Evolutionary conservation across 2,329 filamentous ascomycete genomes (phyloP), one percentile per base, ranked within the genome.

Genomic region (Curvularia verruculosa): DNA sequence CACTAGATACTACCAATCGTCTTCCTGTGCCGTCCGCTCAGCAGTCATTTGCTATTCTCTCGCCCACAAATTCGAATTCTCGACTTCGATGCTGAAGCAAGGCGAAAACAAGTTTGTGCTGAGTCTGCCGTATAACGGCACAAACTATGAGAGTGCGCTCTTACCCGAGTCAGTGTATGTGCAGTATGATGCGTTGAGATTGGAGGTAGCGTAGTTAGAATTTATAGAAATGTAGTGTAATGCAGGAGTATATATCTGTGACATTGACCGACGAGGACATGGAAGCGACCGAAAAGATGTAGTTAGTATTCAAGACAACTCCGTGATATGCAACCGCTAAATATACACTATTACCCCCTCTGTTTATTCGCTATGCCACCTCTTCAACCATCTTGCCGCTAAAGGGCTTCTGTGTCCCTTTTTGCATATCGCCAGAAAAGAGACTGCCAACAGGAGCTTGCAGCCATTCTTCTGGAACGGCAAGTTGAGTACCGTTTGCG

Each of bases 381-480:
- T 77, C 73, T 34, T 75, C 73, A 0, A 77, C 73, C 74, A 77
- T 77, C 13, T 68, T 59, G 7, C 73, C 72, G 18, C 59, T 64
- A 49, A 69, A 75, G 5, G 71, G 66, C 39, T 59, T 63, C 36
- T 61, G 61, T 1, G 58, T 49, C 6, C 65, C 58, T 24, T 71
- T 68, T 49, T 67, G 73, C 5, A 69, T 54, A 13, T 59, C 51
- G 1, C 69, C 69, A 3, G 70, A 40, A 68, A 92, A 90, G 4
- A 89, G 73, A 31, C 74, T 78, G 3, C 89, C 89, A 0, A 81
- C 79, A 0, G 89, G 89, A 0, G 83, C 83, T 9, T 82, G 81
- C 26, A 92, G 71, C 80, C 91, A 87, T 68, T 91, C 89, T 4
- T 84, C 82, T 0, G 90, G 87, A 10, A 92, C 84, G 23, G 82